A percentile compares a stretch with the other conserved stretches of the same genome.
Conservation (phyloP, 2,329 filamentous ascomycete species). For the Dactylellina leptospora region DNA sequence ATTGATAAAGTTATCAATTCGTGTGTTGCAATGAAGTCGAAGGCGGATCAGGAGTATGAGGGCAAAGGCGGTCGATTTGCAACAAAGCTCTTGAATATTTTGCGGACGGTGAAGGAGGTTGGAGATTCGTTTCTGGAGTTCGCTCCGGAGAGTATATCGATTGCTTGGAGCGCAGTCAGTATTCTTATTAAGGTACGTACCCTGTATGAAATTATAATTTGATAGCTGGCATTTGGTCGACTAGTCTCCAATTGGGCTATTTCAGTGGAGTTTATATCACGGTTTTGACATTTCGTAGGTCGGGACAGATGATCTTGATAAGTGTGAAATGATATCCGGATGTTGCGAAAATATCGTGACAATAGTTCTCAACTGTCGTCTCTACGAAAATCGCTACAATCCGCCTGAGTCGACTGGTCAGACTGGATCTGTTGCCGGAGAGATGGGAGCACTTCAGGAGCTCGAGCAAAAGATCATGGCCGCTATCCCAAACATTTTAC, state of each 20-base stretch:
- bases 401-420: no score
- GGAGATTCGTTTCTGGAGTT: slow-evolving; percentile 17
- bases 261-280: no score
- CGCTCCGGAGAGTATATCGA: slow-evolving; percentile 20
- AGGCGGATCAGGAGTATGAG: slow-evolving; percentile 8
- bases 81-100: slow-evolving; percentile 1
- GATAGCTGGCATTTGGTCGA: no score
- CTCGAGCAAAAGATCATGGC: slow-evolving; percentile 13
- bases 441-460: neutral
- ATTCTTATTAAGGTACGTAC: slow-evolving; percentile 16
- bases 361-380: slow-evolving; percentile 11
- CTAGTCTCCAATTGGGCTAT: no score
- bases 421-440: neutral
- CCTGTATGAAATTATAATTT: no score
- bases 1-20: slow-evolving; percentile 11
- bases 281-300: no score
- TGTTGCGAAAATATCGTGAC: slow-evolving; percentile 28
- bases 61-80: slow-evolving; percentile 10
- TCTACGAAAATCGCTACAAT: slow-evolving; percentile 19
- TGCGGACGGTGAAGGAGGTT: slow-evolving; percentile 17
- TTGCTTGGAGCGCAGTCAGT: slow-evolving; percentile 21
- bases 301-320: slow-evolving; percentile 21
- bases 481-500: slow-evolving; percentile 4
- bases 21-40: slow-evolving; percentile 10
- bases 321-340: slow-evolving; percentile 21